Conservation (phyloP, 2,329 filamentous ascomycete species). For the Blumeriella jaapii region DNA sequence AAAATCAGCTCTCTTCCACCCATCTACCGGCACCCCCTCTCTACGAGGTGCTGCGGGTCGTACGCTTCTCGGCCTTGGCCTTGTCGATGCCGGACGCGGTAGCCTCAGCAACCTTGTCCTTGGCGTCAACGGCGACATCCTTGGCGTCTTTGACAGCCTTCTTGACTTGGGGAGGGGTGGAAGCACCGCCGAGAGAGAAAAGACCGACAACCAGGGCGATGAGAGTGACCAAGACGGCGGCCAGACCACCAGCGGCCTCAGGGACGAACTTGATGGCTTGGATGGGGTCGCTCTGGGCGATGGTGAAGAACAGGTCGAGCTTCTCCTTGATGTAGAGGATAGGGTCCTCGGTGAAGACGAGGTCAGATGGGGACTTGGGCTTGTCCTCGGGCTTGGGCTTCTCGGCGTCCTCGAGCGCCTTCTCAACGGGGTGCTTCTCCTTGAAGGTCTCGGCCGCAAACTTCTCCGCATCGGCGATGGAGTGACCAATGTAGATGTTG, state of each 20-base stretch:
- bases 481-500: constrained; percentile 99
- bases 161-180: constrained; percentile 63
- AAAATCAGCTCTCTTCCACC: not conserved
- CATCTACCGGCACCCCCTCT: constrained; percentile 2
- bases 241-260: constrained; percentile 76
- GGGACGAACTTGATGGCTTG: constrained; percentile 81
- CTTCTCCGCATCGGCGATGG: constrained; percentile 80
- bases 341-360: constrained; percentile 86
- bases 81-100: constrained; percentile 54
- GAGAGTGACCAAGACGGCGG: constrained; percentile 56
- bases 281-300: constrained; percentile 69
- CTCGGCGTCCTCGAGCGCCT: constrained; percentile 63
- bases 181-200: constrained; percentile 50
- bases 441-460: constrained; percentile 83
- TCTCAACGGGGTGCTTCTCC: constrained; percentile 75
- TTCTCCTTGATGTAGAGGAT: constrained; percentile 84
- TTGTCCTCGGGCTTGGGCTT: constrained; percentile 62
- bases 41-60: constrained; percentile 24
- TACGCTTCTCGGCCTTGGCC: constrained; percentile 46
- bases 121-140: constrained; percentile 64
- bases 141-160: constrained; percentile 52
- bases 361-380: constrained; percentile 60
- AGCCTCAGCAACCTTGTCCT: constrained; percentile 57
- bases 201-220: constrained; percentile 59
- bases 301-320: constrained; percentile 77